Conservation (phyloP, 768 basidiomycete genomes). For the Sarcomyxa edulis region DNA sequence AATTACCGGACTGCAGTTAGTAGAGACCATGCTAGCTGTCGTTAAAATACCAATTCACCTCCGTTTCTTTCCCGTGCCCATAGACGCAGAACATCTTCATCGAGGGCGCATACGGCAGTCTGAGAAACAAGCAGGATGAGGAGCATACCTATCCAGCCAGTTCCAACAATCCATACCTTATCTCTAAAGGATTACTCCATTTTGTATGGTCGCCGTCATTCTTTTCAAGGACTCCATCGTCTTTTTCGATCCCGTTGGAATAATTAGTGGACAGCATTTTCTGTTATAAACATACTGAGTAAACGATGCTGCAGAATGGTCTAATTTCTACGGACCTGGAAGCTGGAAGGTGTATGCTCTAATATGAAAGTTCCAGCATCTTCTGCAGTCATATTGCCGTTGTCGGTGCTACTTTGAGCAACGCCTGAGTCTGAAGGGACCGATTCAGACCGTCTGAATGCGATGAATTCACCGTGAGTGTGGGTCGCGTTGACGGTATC, state of each 20-base stretch:
- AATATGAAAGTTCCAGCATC: conserved; percentile 78
- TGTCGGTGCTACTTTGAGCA: conserved; percentile 16
- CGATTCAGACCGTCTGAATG: conserved; percentile 56
- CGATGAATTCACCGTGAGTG: conserved; percentile 78
- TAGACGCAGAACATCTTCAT: conserved; percentile 93
- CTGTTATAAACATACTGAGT: conserved; percentile 26
- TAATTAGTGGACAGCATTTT: conserved; percentile 84
- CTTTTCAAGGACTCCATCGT: conserved; percentile 52
- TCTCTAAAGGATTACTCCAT: conserved; percentile 91
- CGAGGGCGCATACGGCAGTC: conserved; percentile 84
- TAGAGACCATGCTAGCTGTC: background rate
- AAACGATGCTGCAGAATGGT: background rate
- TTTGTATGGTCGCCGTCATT: conserved; percentile 76
- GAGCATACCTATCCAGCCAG: background rate
- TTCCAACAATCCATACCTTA: conserved; percentile 38
- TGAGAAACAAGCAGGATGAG: conserved; percentile 17
- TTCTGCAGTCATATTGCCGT: conserved; percentile 69
- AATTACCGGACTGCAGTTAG: conserved; percentile 1
- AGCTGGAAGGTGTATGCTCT: conserved; percentile 74
- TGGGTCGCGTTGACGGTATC: conserved; percentile 49
- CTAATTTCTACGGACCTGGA: conserved; percentile 58
- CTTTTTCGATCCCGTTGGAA: conserved; percentile 82
- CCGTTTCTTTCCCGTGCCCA: conserved; percentile 94
- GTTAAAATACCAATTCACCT: conserved; percentile 41
- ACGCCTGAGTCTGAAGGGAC: conserved; percentile 9